These are phyloP conservation scores for Cicer pinnatifidum DNA, from an alignment of 306 rosid species.

Conservation along the genomic window DNA sequence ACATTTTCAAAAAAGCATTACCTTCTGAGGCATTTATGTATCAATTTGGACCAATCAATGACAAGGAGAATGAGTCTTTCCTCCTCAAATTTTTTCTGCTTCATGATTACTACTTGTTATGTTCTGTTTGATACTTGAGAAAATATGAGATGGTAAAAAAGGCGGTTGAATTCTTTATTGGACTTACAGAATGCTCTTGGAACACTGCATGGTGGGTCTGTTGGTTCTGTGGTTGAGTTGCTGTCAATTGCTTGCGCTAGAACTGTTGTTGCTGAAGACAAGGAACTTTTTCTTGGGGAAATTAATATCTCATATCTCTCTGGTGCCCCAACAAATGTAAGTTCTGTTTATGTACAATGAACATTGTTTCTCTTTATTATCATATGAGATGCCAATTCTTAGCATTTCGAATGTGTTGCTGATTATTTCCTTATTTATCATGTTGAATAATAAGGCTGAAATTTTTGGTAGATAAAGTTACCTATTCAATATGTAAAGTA, in stretches of 20 bases:
- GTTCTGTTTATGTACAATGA: conserved; percentile 12
- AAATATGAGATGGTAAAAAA: too few relatives aligned
- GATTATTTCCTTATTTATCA: too few relatives aligned
- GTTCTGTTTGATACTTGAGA: too few relatives aligned
- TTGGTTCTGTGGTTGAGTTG: conserved; percentile 48
- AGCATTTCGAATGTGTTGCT: not conserved
- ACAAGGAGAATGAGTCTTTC: too few relatives aligned
- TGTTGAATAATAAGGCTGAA: too few relatives aligned
- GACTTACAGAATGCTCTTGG: conserved; percentile 49
- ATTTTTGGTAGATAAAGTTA: too few relatives aligned
- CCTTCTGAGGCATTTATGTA: not conserved
- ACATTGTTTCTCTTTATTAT: too few relatives aligned
- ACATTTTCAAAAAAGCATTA: not conserved
- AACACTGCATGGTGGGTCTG: conserved; percentile 55
- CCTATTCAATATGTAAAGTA: too few relatives aligned
- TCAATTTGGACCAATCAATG: too few relatives aligned
- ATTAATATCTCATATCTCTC: conserved; percentile 54
- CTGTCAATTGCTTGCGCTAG: conserved; percentile 54
- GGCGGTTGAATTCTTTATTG: conserved; percentile 24
- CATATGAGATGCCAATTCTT: too few relatives aligned
- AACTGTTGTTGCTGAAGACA: conserved; percentile 54
- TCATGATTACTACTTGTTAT: not conserved
- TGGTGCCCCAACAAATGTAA: conserved; percentile 47
- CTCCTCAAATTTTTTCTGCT: too few relatives aligned
- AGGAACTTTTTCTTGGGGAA: conserved; percentile 56